These are phyloP conservation scores for Chloropicon primus DNA, from an alignment of 139 green algal species.

Conservation along the genomic window DNA sequence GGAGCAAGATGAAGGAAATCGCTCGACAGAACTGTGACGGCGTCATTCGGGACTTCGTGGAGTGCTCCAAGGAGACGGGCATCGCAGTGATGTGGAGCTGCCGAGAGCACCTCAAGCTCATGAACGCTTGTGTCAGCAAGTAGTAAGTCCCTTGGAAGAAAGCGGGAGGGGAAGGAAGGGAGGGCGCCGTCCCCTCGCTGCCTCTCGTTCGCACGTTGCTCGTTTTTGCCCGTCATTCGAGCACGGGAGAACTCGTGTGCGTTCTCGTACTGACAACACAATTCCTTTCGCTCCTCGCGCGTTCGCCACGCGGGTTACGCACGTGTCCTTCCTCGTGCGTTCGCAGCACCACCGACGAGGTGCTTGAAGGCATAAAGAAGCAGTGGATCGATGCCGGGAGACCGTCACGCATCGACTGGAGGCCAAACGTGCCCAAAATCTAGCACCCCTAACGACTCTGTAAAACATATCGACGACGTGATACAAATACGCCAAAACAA, in stretches of 20 bases:
- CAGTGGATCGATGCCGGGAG: background rate
- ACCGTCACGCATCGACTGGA: background rate
- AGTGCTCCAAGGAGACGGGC: background rate
- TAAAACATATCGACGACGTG: too few species aligned
- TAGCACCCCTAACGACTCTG: too few species aligned
- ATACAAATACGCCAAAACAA: too few species aligned
- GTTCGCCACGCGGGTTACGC: too few species aligned
- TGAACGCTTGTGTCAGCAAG: slow-evolving; percentile 4
- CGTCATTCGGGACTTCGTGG: background rate
- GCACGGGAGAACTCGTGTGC: too few species aligned
- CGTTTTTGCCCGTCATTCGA: background rate
- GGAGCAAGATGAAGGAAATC: slow-evolving; percentile 9
- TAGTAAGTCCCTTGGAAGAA: slow-evolving; percentile 6
- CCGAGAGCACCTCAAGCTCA: background rate
- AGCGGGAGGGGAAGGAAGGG: background rate
- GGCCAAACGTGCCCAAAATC: background rate
- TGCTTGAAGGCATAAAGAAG: background rate
- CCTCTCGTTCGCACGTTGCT: background rate
- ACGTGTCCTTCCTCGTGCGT: background rate
- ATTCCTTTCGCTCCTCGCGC: too few species aligned
- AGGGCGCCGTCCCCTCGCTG: background rate
- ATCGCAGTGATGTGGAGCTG: background rate
- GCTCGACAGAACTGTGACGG: background rate
- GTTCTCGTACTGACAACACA: too few species aligned
- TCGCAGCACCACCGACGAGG: background rate